Base-by-base conservation (phyloP, 176 grass and related monocot genomes). In the Oryza nivara region DNA sequence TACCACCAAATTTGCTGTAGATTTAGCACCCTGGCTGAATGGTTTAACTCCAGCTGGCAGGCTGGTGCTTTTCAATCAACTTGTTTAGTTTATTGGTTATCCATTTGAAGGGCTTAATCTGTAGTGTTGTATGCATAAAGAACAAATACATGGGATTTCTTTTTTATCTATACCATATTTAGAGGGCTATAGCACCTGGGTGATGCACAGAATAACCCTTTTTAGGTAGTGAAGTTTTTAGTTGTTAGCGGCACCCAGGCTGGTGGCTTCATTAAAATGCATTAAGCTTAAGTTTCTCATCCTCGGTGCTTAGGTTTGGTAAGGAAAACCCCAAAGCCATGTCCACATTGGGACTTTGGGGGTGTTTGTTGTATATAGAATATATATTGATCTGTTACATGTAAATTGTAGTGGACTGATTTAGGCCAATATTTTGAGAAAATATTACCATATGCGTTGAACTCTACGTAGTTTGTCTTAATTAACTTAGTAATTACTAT, bases 391-490 rank as follows among this genome's bases (percentile, higher is more conserved):
- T 63, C 4, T 35, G 65, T 81, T 52, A 9, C 12, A 67, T 75
- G 41, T 65, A 69, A 69, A 68, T 71, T 56, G 76, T 69, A 61
- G 7, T 26, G 16, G 32, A 47, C 10, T 72, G 65, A 32, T 54
- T 7, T 77, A 60, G 38, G 35, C 20, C 60, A 20, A 17, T 44
- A 58, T 73, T 36, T 14, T 20, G 40, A 74, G 36, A 83, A 54
- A 56, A 22, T 64, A 47, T 47, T 76, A 85, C 51, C 65, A 64
- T 74, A 67, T 67, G 66, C 16, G 44, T 85, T 76, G 70, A 60
- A 22, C n/a, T 89, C 75, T 68, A 46, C 26, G 20, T 22, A 30
- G 20, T 63, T 60, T 63, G 9, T 63, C n/a, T 54, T 63, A 60
- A 7, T 60, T 63, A 63, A 63, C 9, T 58, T 58, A 58, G 19